phyloP scores from a whole-genome alignment of 179 eudicot species.

The Silene coronaria region DNA sequence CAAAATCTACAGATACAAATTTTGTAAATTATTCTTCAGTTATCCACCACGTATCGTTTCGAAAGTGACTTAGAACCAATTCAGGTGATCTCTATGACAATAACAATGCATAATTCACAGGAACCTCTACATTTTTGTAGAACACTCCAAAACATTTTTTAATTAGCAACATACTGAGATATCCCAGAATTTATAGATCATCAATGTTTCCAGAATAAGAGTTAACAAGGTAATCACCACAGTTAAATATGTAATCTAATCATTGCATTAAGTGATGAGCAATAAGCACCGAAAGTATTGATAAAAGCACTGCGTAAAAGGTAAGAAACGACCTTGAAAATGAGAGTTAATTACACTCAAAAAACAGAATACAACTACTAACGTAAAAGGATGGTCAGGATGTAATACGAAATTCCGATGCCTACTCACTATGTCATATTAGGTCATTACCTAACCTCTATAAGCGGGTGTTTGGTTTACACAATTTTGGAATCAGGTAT shows the following conservation, averaged over 20 bases:
- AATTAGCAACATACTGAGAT: too few relatives aligned
- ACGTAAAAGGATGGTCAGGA: too few relatives aligned
- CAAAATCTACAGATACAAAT: background rate
- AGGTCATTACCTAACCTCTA: too few relatives aligned
- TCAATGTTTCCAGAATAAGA: background rate
- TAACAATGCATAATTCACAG: background rate
- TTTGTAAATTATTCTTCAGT: background rate
- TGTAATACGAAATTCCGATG: too few relatives aligned
- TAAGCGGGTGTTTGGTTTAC: too few relatives aligned
- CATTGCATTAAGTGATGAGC: background rate
- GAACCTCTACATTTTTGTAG: background rate
- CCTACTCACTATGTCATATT: too few relatives aligned
- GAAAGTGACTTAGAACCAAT: too few relatives aligned
- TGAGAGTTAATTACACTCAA: too few relatives aligned
- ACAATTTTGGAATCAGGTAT: too few relatives aligned
- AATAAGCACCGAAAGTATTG: background rate
- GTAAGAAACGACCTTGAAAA: background rate
- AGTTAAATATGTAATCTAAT: too few relatives aligned
- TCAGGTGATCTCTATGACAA: background rate
- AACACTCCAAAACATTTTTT: background rate
- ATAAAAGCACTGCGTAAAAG: background rate
- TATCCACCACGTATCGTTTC: background rate
- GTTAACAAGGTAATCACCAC: too few relatives aligned
- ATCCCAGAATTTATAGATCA: background rate
- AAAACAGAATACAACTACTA: too few relatives aligned